A percentile compares a stretch with the other conserved stretches of the same genome.
Evolutionary conservation across 257 asterid species (phyloP).

Genomic region (Pogostemon cablin): DNA sequence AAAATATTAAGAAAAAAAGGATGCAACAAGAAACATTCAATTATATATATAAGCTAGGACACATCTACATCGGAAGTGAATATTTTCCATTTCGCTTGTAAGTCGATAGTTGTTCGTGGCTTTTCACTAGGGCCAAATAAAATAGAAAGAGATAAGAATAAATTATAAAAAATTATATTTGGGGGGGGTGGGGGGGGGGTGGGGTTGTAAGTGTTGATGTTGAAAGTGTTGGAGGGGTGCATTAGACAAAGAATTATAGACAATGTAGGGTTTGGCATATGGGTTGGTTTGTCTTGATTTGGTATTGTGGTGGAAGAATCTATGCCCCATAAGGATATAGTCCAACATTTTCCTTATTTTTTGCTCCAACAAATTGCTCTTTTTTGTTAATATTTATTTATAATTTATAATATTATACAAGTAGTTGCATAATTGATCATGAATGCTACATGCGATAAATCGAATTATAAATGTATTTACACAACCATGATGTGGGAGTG

Average conservation of each 20-base stretch:
- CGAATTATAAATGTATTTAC: no score
- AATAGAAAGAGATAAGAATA: background rate
- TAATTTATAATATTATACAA: background rate
- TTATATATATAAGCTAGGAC: background rate
- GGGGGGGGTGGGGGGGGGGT: no score
- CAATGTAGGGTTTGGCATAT: conserved; percentile 36
- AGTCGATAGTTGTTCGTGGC: conserved; percentile 29
- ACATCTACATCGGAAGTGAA: background rate
- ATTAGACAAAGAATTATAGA: conserved; percentile 25
- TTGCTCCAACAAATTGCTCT: conserved; percentile 24
- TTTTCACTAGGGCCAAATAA: background rate
- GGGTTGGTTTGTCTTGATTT: conserved; percentile 37
- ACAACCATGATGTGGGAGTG: no score
- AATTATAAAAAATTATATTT: background rate
- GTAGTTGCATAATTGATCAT: no score
- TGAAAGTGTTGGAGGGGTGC: background rate
- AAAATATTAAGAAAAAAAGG: background rate
- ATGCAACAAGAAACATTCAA: background rate
- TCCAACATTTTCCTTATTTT: conserved; percentile 35
- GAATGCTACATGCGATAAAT: no score
- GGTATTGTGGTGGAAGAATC: conserved; percentile 39
- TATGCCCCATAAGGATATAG: conserved; percentile 22
- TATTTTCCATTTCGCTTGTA: conserved; percentile 19
- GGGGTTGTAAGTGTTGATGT: background rate
- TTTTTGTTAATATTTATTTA: conserved; percentile 19